Evolutionary conservation across 345 rosid species (phyloP).

Genomic region (Leavenworthia alabamica): DNA sequence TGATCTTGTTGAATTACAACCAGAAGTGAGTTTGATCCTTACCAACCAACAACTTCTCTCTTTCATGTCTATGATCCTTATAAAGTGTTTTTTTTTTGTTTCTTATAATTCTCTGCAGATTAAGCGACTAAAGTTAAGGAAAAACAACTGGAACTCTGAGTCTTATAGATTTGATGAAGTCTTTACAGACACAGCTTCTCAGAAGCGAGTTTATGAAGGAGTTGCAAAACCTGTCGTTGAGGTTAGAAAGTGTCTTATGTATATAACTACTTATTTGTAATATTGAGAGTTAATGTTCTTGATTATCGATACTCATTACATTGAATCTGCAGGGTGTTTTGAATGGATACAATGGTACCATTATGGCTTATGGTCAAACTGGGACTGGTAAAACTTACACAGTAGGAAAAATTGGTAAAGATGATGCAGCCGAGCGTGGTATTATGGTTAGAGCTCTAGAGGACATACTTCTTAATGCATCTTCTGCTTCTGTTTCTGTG

Average conservation of each 20-base stretch:
- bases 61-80: not conserved
- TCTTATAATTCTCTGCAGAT: slow-evolving; percentile 48
- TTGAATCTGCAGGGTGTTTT: slow-evolving; percentile 64
- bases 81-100: not conserved
- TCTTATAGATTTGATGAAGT: slow-evolving; percentile 80
- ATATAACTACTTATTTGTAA: not conserved
- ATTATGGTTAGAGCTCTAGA: slow-evolving; percentile 90
- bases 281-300: not conserved
- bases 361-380: slow-evolving; percentile 98
- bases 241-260: slow-evolving; percentile 34
- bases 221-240: slow-evolving; percentile 93
- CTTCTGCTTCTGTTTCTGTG: slow-evolving; percentile 49
- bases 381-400: slow-evolving; percentile 94
- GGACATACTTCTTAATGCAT: slow-evolving; percentile 50
- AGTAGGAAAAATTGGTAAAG: slow-evolving; percentile 74
- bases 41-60: not conserved
- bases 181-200: slow-evolving; percentile 73
- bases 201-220: slow-evolving; percentile 83
- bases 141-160: slow-evolving; percentile 88
- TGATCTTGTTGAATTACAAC: slow-evolving; percentile 80
- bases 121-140: slow-evolving; percentile 70
- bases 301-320: not conserved
- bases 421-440: slow-evolving; percentile 84
- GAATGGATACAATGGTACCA: slow-evolving; percentile 90
- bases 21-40: slow-evolving; percentile 48